Conservation (phyloP, 2,329 filamentous ascomycete species). For the Rutstroemia sp. region DNA sequence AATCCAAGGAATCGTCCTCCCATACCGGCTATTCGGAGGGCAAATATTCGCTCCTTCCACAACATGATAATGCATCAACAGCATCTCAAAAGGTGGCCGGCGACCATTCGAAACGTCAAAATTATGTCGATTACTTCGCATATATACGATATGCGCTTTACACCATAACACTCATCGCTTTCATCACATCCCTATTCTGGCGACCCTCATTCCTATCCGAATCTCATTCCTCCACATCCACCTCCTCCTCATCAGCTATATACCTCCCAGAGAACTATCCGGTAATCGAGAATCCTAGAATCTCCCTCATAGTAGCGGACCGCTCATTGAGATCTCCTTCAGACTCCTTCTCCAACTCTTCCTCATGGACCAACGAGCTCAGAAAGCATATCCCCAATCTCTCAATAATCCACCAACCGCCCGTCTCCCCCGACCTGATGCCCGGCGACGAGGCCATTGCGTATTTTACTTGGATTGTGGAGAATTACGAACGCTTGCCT, state of each 20-base stretch:
- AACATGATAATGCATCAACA: neutral
- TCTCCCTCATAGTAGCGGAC: neutral
- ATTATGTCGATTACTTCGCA: neutral
- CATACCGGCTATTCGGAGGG: neutral
- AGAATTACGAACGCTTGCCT: neutral
- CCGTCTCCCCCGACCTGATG: no score
- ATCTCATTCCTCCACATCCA: neutral
- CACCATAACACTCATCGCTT: neutral
- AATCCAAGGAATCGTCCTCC: neutral
- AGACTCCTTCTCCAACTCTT: neutral
- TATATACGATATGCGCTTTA: neutral
- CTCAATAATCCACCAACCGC: neutral
- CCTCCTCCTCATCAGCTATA: neutral
- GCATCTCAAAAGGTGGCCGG: neutral
- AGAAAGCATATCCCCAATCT: neutral
- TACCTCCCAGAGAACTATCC: neutral
- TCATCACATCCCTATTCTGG: slow-evolving; percentile 3
- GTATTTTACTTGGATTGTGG: neutral
- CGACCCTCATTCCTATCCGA: neutral
- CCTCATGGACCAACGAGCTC: neutral
- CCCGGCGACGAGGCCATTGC: neutral
- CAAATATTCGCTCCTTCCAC: neutral
- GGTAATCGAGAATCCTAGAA: neutral
- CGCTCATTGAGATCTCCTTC: neutral
- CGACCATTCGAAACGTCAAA: neutral